These are phyloP conservation scores for Aspergillus ochraceoroseus DNA, from an alignment of 2,329 filamentous ascomycete genomes.

Conservation along the genomic window DNA sequence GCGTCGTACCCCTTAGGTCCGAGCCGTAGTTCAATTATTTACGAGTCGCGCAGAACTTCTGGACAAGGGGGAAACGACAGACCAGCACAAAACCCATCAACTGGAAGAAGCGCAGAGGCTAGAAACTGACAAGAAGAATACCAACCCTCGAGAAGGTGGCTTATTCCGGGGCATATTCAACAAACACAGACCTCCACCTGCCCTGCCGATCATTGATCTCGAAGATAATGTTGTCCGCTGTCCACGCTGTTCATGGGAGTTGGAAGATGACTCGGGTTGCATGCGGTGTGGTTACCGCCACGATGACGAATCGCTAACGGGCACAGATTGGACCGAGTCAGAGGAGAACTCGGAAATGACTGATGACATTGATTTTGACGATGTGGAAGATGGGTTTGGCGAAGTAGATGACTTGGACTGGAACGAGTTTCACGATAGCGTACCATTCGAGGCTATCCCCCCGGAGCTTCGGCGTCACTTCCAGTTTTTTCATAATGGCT, in stretches of 20 bases:
- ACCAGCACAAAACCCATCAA: conserved; percentile 56
- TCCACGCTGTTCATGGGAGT: conserved; percentile 58
- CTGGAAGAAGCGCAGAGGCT: conserved; percentile 57
- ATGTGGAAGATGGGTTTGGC: conserved; percentile 30
- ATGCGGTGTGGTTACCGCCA: conserved; percentile 52
- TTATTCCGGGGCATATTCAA: conserved; percentile 61
- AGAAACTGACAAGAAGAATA: conserved; percentile 56
- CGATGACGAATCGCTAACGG: conserved; percentile 40
- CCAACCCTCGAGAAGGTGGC: conserved; percentile 49
- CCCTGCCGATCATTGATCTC: conserved; percentile 49
- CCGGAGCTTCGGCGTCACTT: conserved; percentile 15
- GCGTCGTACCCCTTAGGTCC: conserved; percentile 51
- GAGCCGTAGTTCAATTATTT: conserved; percentile 61
- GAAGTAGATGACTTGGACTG: conserved; percentile 28
- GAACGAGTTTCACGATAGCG: conserved; percentile 14
- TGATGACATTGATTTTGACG: conserved; percentile 25
- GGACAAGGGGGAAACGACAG: conserved; percentile 58
- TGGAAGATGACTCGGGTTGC: conserved; percentile 56
- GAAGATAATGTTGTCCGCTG: conserved; percentile 60
- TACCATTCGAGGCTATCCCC: conserved; percentile 15
- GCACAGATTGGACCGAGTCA: conserved; percentile 42
- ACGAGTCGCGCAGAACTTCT: conserved; percentile 56
- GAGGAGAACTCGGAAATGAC: conserved; percentile 42
- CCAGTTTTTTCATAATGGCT: not conserved
- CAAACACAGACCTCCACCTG: conserved; percentile 23